Base-by-base conservation (phyloP, 2,329 filamentous ascomycete genomes). In the Dichotomopilus funicola region DNA sequence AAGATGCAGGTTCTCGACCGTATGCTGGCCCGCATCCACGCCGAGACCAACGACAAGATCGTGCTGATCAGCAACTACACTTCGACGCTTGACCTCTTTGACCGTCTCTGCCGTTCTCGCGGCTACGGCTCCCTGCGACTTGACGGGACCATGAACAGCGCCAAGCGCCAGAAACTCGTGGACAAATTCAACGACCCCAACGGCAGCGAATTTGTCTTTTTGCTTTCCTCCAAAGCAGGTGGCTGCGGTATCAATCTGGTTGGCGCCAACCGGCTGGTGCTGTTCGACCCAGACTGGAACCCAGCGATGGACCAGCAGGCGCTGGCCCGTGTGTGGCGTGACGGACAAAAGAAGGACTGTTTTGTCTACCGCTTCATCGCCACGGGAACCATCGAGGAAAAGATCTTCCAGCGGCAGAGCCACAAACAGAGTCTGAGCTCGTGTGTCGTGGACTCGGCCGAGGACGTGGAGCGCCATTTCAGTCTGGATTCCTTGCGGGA, bases 331-430 rank as follows among this genome's bases (percentile, higher is more conserved):
- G 94, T 99, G 19, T 99, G 94, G 94, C 89, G 94, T 78, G 94
- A 99, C 65, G 94, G 94, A 0, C 94, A 99, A 72, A 97, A 95
- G 79, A 99, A 99, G 69, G 94, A 99, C 67, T 99, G 94, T 67
- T 99, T 99, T 65, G 94, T 99, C 12, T 99, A 99, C 71, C 88
- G 94, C n/a, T 99, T 99, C 74, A 99, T 99, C 65, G 89, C 91
- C 0, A 97, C 95, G 0, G 94, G 94, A 4, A 96, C 91, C 0
- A 99, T 99, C 59, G 94, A 99, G 68, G 94, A 99, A 72, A 99
- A 99, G 75, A 96, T 99, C 63, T 99, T 99, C 75, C 94, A 99
- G 71, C 87, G 95, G 8, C 94, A 99, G 68, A 95, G 89, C 0
- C 95, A 99, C 77, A 99, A 99, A 73, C 94, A 99, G 72, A 95